These are phyloP conservation scores for Singerocomus inundabilis DNA, from an alignment of 1,284 basidiomycete species.

Conservation along the genomic window DNA sequence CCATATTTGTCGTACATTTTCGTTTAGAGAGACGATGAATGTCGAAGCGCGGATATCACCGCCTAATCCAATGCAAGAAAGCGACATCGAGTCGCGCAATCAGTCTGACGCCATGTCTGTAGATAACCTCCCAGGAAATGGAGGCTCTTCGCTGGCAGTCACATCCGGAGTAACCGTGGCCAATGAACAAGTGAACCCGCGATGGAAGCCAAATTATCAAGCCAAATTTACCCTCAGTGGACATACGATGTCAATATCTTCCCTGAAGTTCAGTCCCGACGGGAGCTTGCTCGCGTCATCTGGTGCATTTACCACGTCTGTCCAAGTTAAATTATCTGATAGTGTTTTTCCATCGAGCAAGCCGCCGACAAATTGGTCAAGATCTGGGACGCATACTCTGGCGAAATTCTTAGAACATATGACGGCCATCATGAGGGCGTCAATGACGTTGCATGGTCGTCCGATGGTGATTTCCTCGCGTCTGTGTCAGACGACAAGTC, in stretches of 20 bases:
- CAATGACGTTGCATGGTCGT: slow-evolving; percentile 86
- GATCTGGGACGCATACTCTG: slow-evolving; percentile 72
- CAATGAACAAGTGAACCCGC: slow-evolving; percentile 5
- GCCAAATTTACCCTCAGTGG: slow-evolving; percentile 61
- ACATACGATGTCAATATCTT: slow-evolving; percentile 70
- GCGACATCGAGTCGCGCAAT: slow-evolving; percentile 5
- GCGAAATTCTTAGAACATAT: slow-evolving; percentile 69
- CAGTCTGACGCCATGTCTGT: slow-evolving; percentile 12
- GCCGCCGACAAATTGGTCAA: slow-evolving; percentile 79
- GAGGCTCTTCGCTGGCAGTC: background rate
- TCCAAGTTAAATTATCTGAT: slow-evolving; percentile 19
- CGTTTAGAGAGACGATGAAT: slow-evolving; percentile 15
- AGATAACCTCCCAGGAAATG: slow-evolving; percentile 6
- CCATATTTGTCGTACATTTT: background rate
- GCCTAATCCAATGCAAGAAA: background rate
- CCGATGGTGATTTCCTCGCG: slow-evolving; percentile 77
- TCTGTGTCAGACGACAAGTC: slow-evolving; percentile 91
- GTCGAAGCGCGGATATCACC: slow-evolving; percentile 4
- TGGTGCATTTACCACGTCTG: slow-evolving; percentile 47
- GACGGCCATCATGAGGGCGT: slow-evolving; percentile 78
- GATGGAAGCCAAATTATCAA: slow-evolving; percentile 38
- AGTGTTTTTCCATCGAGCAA: slow-evolving; percentile 39
- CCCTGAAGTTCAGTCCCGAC: slow-evolving; percentile 78
- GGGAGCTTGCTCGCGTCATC: slow-evolving; percentile 71
- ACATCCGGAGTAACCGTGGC: background rate